Evolutionary conservation across 768 basidiomycete genomes (phyloP).

Genomic region (Tricholoma matsutake): DNA sequence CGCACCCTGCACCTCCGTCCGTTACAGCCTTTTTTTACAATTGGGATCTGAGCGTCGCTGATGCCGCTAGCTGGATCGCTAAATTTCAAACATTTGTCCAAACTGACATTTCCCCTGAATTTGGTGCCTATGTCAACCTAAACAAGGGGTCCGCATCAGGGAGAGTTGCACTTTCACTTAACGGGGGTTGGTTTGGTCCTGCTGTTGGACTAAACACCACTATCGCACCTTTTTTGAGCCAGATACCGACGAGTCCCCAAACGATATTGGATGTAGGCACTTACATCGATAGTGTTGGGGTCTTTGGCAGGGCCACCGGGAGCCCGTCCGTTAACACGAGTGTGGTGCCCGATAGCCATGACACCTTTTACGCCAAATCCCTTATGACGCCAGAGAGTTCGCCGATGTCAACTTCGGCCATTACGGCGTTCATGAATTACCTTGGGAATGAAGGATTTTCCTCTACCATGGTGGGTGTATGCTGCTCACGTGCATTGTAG

Average conservation of each 20-base stretch:
- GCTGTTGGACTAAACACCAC: slow-evolving; percentile 6
- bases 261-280: slow-evolving; percentile 13
- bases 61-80: slow-evolving; percentile 29
- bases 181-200: slow-evolving; percentile 25
- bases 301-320: slow-evolving; percentile 2
- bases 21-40: slow-evolving; percentile 24
- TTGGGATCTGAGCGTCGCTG: slow-evolving; percentile 32
- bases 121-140: slow-evolving; percentile 26
- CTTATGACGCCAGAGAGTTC: slow-evolving; percentile 29
- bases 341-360: slow-evolving; percentile 14
- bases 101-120: slow-evolving; percentile 29
- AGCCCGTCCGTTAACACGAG: slow-evolving; percentile 20
- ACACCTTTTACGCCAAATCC: slow-evolving; percentile 35
- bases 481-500: no score
- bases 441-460: slow-evolving; percentile 31
- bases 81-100: slow-evolving; percentile 34
- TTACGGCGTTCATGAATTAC: slow-evolving; percentile 32
- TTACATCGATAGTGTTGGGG: slow-evolving; percentile 12
- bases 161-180: slow-evolving; percentile 26
- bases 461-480: slow-evolving; percentile 20
- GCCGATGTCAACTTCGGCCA: slow-evolving; percentile 29
- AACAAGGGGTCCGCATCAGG: slow-evolving; percentile 18
- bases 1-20: slow-evolving; percentile 10
- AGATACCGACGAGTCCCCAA: slow-evolving; percentile 8
- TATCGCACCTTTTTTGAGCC: slow-evolving; percentile 12